Percentiles rank a stretch among this genome's conserved stretches.
Evolutionary conservation across 2,329 filamentous ascomycete genomes (phyloP).

Genomic region (Boeremia lycopersici): DNA sequence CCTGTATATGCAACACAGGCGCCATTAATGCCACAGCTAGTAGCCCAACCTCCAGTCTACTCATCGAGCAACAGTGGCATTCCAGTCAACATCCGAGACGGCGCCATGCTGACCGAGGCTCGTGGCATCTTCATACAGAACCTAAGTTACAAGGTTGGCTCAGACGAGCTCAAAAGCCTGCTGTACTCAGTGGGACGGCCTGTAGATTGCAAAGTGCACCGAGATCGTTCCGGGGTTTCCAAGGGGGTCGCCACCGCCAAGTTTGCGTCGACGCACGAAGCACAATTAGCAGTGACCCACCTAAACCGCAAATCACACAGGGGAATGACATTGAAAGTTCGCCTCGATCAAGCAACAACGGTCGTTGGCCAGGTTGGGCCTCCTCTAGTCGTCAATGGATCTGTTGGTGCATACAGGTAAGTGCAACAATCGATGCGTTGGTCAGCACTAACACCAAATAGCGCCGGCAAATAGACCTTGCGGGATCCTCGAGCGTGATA

Average conservation of each 20-base stretch:
- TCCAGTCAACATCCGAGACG: constrained; percentile 46
- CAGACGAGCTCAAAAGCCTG: constrained; percentile 34
- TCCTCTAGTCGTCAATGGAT: constrained; percentile 18
- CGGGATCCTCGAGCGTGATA: neutral
- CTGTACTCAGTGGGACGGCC: constrained; percentile 35
- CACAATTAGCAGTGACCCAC: constrained; percentile 33
- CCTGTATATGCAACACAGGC: constrained; percentile 27
- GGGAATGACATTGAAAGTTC: constrained; percentile 41
- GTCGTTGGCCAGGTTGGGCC: constrained; percentile 40
- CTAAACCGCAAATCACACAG: constrained; percentile 38
- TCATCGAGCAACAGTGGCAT: constrained; percentile 40
- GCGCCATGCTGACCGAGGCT: constrained; percentile 44
- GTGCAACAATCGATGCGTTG: constrained; percentile 1
- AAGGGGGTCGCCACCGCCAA: constrained; percentile 43
- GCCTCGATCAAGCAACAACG: constrained; percentile 44
- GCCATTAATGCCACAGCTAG: constrained; percentile 14
- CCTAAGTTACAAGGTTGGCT: constrained; percentile 35
- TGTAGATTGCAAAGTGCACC: constrained; percentile 33
- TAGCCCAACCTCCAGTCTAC: constrained; percentile 32
- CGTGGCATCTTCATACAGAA: constrained; percentile 47
- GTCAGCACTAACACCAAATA: constrained; percentile 8
- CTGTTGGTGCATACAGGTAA: constrained; percentile 13
- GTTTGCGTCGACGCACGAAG: constrained; percentile 40
- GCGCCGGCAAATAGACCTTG: constrained; percentile 1
- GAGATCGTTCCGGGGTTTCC: constrained; percentile 33